A percentile compares a stretch with the other conserved stretches of the same genome.
phyloP scores from a whole-genome alignment of 176 grass and related monocot species.

The Hyparrhenia diplandra region DNA sequence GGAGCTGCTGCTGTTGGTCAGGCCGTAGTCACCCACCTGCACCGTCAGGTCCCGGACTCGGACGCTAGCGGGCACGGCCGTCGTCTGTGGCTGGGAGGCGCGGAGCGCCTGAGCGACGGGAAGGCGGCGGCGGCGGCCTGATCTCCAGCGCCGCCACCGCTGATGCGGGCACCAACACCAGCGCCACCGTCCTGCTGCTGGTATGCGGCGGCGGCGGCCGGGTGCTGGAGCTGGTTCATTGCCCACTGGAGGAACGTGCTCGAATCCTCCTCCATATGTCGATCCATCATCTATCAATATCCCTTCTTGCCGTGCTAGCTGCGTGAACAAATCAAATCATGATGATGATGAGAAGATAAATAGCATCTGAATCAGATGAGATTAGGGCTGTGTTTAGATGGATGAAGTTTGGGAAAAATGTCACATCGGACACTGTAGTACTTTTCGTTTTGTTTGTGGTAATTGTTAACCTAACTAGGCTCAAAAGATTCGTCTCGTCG shows the following conservation, averaged over 20 bases:
- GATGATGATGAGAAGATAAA: neutral
- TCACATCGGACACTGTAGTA: too few species aligned
- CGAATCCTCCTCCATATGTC: slow-evolving; percentile 57
- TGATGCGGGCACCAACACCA: neutral
- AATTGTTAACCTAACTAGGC: too few species aligned
- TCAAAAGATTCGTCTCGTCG: too few species aligned
- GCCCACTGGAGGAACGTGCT: slow-evolving; percentile 54
- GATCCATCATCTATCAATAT: neutral
- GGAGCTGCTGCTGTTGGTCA: slow-evolving; percentile 41
- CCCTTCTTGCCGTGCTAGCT: neutral
- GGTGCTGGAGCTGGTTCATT: slow-evolving; percentile 31
- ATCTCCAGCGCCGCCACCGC: neutral
- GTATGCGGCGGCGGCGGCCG: neutral
- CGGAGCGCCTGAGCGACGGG: slow-evolving; percentile 39
- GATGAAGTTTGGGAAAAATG: too few species aligned
- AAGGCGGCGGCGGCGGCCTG: neutral
- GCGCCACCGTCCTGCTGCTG: neutral
- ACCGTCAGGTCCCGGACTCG: slow-evolving; percentile 14
- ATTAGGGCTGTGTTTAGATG: too few species aligned
- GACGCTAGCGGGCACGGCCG: neutral
- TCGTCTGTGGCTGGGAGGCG: neutral
- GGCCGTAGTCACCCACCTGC: slow-evolving; percentile 34
- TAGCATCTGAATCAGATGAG: neutral
- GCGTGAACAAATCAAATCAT: neutral
- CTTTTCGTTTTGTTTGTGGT: too few species aligned